A percentile compares a stretch with the other conserved stretches of the same genome.
phyloP scores from a whole-genome alignment of 2,329 filamentous ascomycete genomes.

The Ophiocordyceps sinensis region DNA sequence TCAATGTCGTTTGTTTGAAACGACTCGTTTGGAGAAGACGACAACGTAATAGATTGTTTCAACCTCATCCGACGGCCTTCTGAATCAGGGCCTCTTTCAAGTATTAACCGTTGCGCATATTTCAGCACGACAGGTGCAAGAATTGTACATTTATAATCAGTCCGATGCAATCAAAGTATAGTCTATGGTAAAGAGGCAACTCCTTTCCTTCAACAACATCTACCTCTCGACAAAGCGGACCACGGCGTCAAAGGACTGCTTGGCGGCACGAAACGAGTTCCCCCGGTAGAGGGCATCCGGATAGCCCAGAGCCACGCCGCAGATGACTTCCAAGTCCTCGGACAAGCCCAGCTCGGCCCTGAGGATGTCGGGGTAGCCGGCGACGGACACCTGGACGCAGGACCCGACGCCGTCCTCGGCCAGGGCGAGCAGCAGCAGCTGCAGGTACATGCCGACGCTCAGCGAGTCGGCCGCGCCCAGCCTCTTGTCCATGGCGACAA shows the following conservation, averaged over 20 bases:
- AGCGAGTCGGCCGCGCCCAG: conserved; percentile 2
- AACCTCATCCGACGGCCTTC: too few relatives aligned
- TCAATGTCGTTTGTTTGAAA: too few relatives aligned
- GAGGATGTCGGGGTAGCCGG: conserved; percentile 1
- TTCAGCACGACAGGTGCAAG: too few relatives aligned
- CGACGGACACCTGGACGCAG: conserved; percentile 1
- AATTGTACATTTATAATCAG: too few relatives aligned
- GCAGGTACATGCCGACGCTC: conserved; percentile 6
- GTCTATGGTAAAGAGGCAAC: too few relatives aligned
- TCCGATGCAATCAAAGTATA: too few relatives aligned
- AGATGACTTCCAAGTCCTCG: conserved; percentile 1
- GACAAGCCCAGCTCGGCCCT: not conserved
- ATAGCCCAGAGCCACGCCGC: conserved; percentile 1
- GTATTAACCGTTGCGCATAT: too few relatives aligned
- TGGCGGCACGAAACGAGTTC: not conserved
- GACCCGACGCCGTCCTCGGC: conserved; percentile 3
- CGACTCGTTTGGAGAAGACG: not conserved
- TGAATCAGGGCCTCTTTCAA: too few relatives aligned
- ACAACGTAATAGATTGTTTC: too few relatives aligned
- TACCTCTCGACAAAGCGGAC: not conserved
- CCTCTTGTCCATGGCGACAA: conserved; percentile 4
- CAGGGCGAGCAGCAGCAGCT: conserved; percentile 6
- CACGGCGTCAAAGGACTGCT: not conserved
- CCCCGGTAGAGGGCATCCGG: not conserved
- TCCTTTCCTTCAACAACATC: too few relatives aligned